Evolutionary conservation across 1,284 basidiomycete genomes (phyloP).

Genomic region (Irpex sp.): DNA sequence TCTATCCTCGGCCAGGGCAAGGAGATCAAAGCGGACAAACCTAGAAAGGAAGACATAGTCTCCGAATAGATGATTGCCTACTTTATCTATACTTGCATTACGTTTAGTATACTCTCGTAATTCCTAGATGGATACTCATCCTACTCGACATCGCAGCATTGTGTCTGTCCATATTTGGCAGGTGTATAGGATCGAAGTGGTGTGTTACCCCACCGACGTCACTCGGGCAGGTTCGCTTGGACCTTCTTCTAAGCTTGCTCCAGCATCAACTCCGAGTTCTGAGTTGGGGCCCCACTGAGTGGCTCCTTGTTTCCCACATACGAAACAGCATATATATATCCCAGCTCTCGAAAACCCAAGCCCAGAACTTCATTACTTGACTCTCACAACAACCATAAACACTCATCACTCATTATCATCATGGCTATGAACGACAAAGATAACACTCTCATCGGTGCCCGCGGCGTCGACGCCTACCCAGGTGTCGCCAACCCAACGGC

Average conservation of each 20-base stretch:
- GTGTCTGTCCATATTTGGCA: not conserved
- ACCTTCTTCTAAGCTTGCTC: no score
- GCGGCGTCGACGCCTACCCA: conserved; percentile 35
- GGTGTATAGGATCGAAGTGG: not conserved
- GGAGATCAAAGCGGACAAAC: conserved; percentile 71
- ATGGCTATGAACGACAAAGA: conserved; percentile 29
- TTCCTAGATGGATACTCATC: not conserved
- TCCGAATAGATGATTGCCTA: conserved; percentile 46
- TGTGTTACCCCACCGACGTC: not conserved
- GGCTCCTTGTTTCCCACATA: not conserved
- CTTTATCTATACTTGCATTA: not conserved
- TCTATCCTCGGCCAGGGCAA: conserved; percentile 68
- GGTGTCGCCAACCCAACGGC: conserved; percentile 42
- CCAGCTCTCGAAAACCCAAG: not conserved
- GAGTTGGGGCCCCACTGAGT: not conserved
- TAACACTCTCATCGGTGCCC: conserved; percentile 24
- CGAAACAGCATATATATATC: not conserved
- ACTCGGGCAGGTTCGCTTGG: not conserved
- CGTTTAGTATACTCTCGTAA: not conserved
- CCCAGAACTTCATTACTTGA: not conserved
- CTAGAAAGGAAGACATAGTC: conserved; percentile 84
- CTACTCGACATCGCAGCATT: not conserved
- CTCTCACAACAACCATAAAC: not conserved
- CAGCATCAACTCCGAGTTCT: not conserved
- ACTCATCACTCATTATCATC: not conserved